Base-by-base conservation (phyloP, 2,329 filamentous ascomycete genomes). In the Paramyrothecium sp. region DNA sequence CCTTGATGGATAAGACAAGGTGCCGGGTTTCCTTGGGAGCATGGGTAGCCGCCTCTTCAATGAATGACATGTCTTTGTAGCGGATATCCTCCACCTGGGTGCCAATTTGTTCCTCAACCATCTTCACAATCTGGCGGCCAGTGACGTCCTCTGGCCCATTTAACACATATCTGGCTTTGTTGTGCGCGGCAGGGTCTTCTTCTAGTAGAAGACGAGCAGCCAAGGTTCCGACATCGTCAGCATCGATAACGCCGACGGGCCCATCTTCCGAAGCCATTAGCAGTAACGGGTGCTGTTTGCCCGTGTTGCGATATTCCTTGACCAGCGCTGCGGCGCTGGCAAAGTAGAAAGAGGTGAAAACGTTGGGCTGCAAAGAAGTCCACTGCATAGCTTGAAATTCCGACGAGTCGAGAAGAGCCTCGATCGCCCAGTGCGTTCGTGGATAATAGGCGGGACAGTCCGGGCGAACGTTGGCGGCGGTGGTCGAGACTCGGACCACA, bases 391-490 rank as follows among this genome's bases (percentile, higher is more conserved):
- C 48, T 23, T 51, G 48, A 17, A 51, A 51, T 23, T 51, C 48
- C 13, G 48, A 22, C 10, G 48, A 51, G 48, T 23, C 23, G 3
- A 51, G 23, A 16, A 51, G 48, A 51, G 48, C 48, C 48, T 51
- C 48, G 48, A 51, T 51, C 17, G 48, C 48, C 48, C 48, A 51
- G 8, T 51, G 48, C 48, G 48, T 17, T 51, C 48, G 48, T 23
- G 48, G 48, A 26, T 51, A 51, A 23, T 51, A 51, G 3, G 48
- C 48, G 48, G 23, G 48, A 22, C 48, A 22, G 21, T 20, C 21
- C 23, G 48, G 48, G 21, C 21, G 48, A 17, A 51, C 48, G 26
- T 51, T 51, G 20, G 48, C 48, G 26, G 48, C 21, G 48, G 48
- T 51, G 16, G 48, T 51, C 21, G 48, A 51, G 23, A 51, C 26